These are phyloP conservation scores for Hymenoscyphus infarciens DNA, from an alignment of 2,329 filamentous ascomycete genomes.

Conservation along the genomic window DNA sequence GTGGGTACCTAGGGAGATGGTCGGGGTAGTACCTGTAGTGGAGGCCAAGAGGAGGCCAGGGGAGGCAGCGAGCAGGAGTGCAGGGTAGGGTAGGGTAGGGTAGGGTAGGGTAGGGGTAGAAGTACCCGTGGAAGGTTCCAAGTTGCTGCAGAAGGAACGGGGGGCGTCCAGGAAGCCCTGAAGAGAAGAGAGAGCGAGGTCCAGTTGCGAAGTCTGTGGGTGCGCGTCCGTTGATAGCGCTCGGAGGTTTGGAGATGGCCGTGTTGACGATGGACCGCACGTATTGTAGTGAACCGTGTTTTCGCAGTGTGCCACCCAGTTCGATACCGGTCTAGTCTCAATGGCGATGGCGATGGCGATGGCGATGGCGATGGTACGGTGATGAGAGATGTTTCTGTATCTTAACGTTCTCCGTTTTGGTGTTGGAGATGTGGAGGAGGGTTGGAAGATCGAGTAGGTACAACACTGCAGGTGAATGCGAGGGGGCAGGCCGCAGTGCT, in stretches of 20 bases:
- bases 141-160: background rate
- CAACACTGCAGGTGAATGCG: background rate
- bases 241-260: slow-evolving; percentile 1
- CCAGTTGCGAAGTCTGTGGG: background rate
- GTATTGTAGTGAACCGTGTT: background rate
- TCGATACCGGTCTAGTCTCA: background rate
- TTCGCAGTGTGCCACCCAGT: background rate
- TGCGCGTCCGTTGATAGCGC: background rate
- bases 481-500: background rate
- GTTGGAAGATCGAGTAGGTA: background rate
- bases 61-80: background rate
- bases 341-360: background rate
- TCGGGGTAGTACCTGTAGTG: slow-evolving; percentile 3
- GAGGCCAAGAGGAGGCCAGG: background rate
- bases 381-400: background rate
- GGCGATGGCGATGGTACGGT: background rate
- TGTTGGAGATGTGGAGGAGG: background rate
- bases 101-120: background rate
- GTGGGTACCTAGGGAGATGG: background rate
- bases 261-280: background rate
- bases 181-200: background rate
- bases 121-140: background rate
- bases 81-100: background rate
- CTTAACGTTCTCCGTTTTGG: background rate
- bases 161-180: background rate